Conservation (phyloP, 2,329 filamentous ascomycete genomes). For the Diplodia mutila region DNA sequence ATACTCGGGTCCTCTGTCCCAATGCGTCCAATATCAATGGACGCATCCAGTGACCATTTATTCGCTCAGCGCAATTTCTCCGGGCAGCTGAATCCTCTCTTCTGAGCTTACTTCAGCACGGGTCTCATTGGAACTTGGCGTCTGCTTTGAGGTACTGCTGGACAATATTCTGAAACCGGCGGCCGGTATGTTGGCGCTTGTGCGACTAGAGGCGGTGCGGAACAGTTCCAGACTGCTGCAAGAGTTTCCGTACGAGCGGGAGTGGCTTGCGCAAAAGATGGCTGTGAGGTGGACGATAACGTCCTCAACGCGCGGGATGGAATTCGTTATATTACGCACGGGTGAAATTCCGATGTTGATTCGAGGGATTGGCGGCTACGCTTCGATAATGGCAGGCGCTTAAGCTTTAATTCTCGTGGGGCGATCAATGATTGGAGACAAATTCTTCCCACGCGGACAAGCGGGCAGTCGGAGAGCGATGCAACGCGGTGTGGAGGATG, state of each 20-base stretch:
- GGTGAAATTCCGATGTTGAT: background rate
- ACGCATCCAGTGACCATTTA: background rate
- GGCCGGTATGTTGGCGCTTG: background rate
- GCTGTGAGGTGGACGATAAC: background rate
- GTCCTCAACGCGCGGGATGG: background rate
- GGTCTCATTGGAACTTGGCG: background rate
- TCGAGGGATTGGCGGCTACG: background rate
- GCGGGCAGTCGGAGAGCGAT: background rate
- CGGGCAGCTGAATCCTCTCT: background rate
- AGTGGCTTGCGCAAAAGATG: background rate
- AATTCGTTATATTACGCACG: conserved; percentile 16
- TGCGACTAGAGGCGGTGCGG: background rate
- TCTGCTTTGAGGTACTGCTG: background rate
- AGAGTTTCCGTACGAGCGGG: background rate
- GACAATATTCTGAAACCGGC: background rate
- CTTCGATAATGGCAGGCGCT: background rate
- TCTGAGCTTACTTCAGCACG: background rate
- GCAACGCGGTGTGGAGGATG: too few relatives aligned
- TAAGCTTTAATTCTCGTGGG: background rate
- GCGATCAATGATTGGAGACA: background rate
- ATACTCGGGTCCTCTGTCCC: too few relatives aligned
- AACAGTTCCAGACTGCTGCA: conserved; percentile 16
- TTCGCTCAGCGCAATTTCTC: background rate
- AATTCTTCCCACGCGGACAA: background rate
- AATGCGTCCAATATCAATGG: background rate